Evolutionary conservation across 2,329 filamentous ascomycete genomes (phyloP).

Genomic region (Pseudocercospora ulei): DNA sequence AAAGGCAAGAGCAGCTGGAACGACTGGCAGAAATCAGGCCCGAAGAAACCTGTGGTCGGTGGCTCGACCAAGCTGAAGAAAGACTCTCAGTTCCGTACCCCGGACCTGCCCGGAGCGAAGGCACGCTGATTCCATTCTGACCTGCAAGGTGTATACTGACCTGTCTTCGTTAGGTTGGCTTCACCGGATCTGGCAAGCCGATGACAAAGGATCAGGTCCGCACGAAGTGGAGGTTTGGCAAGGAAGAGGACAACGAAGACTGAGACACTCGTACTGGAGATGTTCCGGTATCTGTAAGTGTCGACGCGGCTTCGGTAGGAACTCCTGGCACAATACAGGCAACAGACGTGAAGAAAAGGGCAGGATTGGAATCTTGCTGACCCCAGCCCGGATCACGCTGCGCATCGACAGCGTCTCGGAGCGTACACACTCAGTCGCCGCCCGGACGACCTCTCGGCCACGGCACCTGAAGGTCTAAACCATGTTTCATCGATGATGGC

Average conservation of each 20-base stretch:
- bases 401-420: no score
- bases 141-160: conserved; percentile 3
- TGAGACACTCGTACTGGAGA: no score
- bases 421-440: no score
- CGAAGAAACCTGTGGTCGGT: conserved; percentile 28
- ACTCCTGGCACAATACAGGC: not conserved
- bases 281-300: no score
- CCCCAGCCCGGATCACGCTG: no score
- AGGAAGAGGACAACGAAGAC: conserved; percentile 20
- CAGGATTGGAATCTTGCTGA: not conserved
- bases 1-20: conserved; percentile 90
- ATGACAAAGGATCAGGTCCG: conserved; percentile 71
- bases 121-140: conserved; percentile 43
- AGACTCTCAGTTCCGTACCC: conserved; percentile 47
- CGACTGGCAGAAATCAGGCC: conserved; percentile 68
- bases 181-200: conserved; percentile 85
- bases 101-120: conserved; percentile 74
- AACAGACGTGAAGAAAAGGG: conserved; percentile 3
- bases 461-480: no score
- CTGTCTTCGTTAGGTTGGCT: conserved; percentile 58
- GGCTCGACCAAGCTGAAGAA: conserved; percentile 24
- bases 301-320: conserved; percentile 3
- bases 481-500: no score
- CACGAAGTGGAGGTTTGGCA: conserved; percentile 26
- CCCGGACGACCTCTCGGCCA: no score